Base-by-base conservation (phyloP, 148 eudicot species). In the Chenopodium quinoa region DNA sequence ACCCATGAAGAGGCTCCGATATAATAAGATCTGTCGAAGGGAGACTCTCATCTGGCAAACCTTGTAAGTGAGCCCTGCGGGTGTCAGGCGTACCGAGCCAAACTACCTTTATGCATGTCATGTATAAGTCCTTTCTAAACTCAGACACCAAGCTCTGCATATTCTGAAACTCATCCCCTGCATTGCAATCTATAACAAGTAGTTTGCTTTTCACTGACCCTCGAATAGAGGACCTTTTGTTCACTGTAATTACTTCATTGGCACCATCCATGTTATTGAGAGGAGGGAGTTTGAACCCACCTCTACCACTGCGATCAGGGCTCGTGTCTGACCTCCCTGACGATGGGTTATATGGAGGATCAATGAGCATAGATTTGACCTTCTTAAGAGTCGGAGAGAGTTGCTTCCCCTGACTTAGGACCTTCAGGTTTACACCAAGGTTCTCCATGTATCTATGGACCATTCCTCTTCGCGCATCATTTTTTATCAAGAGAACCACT, bases 1-100 rank as follows among this genome's bases (percentile, higher is more conserved):
- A 88, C n/a, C 98, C 98, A 83, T 95, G 99, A 60, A 95, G 83
- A 3, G 99, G 97, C 79, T 90, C 89, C 0, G 90, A 85, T 22
- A 92, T 87, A 66, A 93, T 85, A 27, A 82, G 62, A 77, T 95
- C 99, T 0, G 84, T 81, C 9, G 73, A 70, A n/a, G 95, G 90
- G 17, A 95, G 89, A 75, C 83, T 86, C 63, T 85, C 89, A 40
- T 89, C 89, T 50, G 85, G 73, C 11, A 91, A 83, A 52, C 90
- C 91, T 20, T 83, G 80, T 22, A 83, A 85, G 65, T 88, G 85
- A 19, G 84, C 83, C 77, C 71, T 80, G 5, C 73, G 81, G 6
- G 87, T 85, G 37, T 86, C 90, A 2, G 89, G 89, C 34, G 81
- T 85, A 74, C 91, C 92, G 7, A 95, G 77, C 99, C 97, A 93